Base-by-base conservation (phyloP, 345 rosid genomes). In the Capsella bursapastoris region DNA sequence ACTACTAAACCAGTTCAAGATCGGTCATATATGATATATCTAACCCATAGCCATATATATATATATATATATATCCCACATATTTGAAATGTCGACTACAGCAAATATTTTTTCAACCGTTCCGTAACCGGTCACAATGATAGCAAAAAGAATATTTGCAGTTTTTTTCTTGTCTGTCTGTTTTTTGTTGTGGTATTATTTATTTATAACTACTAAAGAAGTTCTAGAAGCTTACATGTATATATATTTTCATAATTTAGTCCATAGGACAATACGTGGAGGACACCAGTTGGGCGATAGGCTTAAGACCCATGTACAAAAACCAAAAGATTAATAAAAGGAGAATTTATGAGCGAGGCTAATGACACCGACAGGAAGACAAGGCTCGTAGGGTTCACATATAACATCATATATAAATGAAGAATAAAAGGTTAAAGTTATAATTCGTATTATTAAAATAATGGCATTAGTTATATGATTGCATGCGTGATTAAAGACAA, bases 401-500 rank as follows among this genome's bases (percentile, higher is more conserved):
- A 15, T 16, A 62, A n/a, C 49, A 44, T 44, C 49, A 44, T 48
- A 48, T 48, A 48, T 2, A 48, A 15, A 44, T 15, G 51, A 29
- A n/a, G 9, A 63, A 29, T 63, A n/a, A 57, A 45, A 18, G 12
- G n/a, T 70, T 18, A 16, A 43, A 27, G 45, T 8, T 45, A 45
- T 6, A 45, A 45, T 45, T 45, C 8, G 18, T 45, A 45, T 8
- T 45, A 45, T 15, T 48, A 16, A 15, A 48, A 3, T 7, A 2
- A 16, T 48, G 52, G 0, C 25, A 16, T 6, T 16, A 16, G 16
- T 16, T 48, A 52, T 52, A 72, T 64, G 77, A 73, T 55, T 64
- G 77, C 57, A 64, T 55, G 57, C 64, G 59, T 64, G 64, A 64
- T 73, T 34, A 64, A 22, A 44, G 64, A 56, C 15, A 50, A 55